Conservation (phyloP, 2,329 filamentous ascomycete genomes). For the Fusarium austroafricanum region DNA sequence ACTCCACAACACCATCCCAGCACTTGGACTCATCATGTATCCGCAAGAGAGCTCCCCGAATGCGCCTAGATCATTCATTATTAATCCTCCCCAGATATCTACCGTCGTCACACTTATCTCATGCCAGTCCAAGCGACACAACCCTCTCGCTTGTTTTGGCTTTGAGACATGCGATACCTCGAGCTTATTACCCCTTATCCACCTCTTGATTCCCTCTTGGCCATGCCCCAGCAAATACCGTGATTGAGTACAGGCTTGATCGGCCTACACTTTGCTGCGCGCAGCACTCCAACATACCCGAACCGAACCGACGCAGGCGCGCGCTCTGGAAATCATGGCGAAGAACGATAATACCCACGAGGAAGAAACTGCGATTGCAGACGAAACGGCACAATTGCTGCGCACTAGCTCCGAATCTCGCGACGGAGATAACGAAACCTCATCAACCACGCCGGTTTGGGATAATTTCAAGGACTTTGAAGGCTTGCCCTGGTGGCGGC, state of each 20-base stretch:
- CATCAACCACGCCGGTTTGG: conserved; percentile 53
- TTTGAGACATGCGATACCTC: conserved; percentile 24
- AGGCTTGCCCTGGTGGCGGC: conserved; percentile 70
- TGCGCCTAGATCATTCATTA: conserved; percentile 28
- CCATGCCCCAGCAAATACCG: conserved; percentile 26
- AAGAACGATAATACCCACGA: conserved; percentile 5
- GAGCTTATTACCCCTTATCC: conserved; percentile 1
- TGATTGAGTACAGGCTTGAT: conserved; percentile 27
- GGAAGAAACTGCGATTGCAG: conserved; percentile 18
- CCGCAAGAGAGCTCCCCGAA: conserved; percentile 24
- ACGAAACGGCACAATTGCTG: conserved; percentile 56
- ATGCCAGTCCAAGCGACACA: conserved; percentile 23
- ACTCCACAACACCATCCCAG: conserved; percentile 39
- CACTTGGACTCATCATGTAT: conserved; percentile 41
- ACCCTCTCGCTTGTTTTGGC: conserved; percentile 19
- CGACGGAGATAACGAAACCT: conserved; percentile 21
- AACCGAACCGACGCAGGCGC: conserved; percentile 6
- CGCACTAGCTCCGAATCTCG: conserved; percentile 38
- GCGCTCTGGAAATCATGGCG: conserved; percentile 21
- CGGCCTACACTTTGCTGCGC: conserved; percentile 17
- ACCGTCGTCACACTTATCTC: conserved; percentile 42
- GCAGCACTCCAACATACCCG: conserved; percentile 7
- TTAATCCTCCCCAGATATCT: conserved; percentile 32
- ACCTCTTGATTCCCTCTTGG: conserved; percentile 12
- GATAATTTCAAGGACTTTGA: conserved; percentile 68